Conservation (phyloP, 2,329 filamentous ascomycete species). For the Phyllosticta citriasiana region DNA sequence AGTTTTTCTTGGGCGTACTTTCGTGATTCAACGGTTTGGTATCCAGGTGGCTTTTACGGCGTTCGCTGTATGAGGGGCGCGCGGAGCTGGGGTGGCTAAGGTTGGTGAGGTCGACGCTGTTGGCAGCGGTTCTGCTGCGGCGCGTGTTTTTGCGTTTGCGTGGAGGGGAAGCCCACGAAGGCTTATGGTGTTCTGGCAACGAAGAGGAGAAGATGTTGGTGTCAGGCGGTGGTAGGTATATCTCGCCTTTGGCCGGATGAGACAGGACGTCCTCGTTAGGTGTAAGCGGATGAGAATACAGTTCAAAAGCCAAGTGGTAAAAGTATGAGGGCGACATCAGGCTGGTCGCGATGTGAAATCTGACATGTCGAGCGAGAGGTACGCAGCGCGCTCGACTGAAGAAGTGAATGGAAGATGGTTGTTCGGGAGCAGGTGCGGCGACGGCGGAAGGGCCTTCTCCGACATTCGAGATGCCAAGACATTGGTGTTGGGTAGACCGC, state of each 20-base stretch:
- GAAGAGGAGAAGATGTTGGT: slow-evolving; percentile 37
- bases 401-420: background rate
- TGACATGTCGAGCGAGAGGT: background rate
- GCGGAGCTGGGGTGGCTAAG: background rate
- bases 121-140: slow-evolving; percentile 15
- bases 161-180: slow-evolving; percentile 26
- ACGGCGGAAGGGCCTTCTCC: background rate
- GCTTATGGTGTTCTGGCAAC: slow-evolving; percentile 33
- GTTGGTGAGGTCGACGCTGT: slow-evolving; percentile 18
- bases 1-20: background rate
- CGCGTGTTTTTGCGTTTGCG: slow-evolving; percentile 13
- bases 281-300: slow-evolving; percentile 35
- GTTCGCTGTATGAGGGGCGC: slow-evolving; percentile 26
- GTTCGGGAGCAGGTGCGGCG: background rate
- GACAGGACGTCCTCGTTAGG: background rate
- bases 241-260: slow-evolving; percentile 2
- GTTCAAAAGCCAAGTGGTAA: slow-evolving; percentile 53
- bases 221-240: slow-evolving; percentile 29
- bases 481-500: background rate
- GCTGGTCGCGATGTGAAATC: background rate
- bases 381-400: background rate
- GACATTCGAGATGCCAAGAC: slow-evolving; percentile 6
- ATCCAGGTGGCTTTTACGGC: slow-evolving; percentile 22
- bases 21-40: background rate
- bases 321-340: slow-evolving; percentile 45